phyloP scores from a whole-genome alignment of 352 stramenopile species.

The Globisporangium perplexum region DNA sequence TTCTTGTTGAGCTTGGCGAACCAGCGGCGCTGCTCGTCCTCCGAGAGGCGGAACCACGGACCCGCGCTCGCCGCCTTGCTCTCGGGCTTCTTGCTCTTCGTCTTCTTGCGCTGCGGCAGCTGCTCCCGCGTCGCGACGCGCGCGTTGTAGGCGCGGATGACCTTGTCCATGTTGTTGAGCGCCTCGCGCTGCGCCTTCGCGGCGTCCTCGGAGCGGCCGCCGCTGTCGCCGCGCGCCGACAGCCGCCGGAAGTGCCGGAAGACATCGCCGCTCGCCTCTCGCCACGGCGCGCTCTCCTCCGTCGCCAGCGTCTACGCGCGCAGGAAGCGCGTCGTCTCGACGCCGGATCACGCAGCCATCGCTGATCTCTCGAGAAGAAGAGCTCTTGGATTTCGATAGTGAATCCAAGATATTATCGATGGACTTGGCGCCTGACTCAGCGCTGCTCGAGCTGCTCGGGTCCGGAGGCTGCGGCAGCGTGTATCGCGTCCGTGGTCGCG shows the following conservation, averaged over 20 bases:
- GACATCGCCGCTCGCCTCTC: not conserved
- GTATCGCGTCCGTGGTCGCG: too few relatives aligned
- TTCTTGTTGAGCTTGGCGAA: too few relatives aligned
- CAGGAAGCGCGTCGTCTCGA: not conserved
- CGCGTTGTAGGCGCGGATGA: not conserved
- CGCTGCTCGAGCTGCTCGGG: slow-evolving; percentile 40
- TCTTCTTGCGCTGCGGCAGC: not conserved
- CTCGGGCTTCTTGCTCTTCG: not conserved
- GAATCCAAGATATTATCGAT: too few relatives aligned
- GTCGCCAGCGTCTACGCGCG: not conserved
- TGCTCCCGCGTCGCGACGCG: not conserved
- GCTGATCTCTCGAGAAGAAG: too few relatives aligned
- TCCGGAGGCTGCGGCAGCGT: slow-evolving; percentile 37
- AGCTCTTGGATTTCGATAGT: too few relatives aligned
- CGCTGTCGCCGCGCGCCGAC: not conserved
- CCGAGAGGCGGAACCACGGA: too few relatives aligned
- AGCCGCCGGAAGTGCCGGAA: not conserved
- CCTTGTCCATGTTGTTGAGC: not conserved
- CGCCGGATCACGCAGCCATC: too few relatives aligned
- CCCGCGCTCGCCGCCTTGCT: not conserved
- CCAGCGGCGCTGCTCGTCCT: too few relatives aligned
- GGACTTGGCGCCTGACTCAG: not conserved
- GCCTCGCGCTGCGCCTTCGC: not conserved
- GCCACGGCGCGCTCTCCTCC: not conserved
- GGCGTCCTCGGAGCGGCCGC: not conserved